Conservation (phyloP, 306 rosid species). For the Hylodesmum podocarpum region DNA sequence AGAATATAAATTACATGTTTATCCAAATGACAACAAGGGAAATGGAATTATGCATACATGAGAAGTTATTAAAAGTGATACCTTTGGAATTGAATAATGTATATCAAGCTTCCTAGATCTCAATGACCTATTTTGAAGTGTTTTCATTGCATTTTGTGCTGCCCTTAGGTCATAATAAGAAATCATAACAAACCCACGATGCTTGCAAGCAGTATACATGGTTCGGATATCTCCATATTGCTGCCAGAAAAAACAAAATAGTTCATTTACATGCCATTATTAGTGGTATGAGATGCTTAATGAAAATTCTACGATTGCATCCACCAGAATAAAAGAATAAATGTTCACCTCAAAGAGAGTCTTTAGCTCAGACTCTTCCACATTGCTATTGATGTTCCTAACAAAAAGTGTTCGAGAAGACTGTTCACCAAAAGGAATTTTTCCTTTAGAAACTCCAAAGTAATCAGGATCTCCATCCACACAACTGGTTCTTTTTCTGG, state of each 20-base stretch:
- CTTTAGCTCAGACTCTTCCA: constrained; percentile 70
- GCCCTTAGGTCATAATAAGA: constrained; percentile 77
- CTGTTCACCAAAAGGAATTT: constrained; percentile 57
- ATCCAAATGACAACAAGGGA: constrained; percentile 10
- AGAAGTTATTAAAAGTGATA: constrained; percentile 26
- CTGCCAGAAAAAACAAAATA: constrained; percentile 45
- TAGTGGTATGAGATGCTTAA: constrained; percentile 16
- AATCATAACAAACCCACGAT: constrained; percentile 81
- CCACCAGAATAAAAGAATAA: constrained; percentile 20
- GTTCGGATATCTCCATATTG: constrained; percentile 71
- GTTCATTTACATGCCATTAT: constrained; percentile 26
- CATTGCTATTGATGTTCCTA: constrained; percentile 70
- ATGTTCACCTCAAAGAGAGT: constrained; percentile 75
- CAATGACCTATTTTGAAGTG: constrained; percentile 66
- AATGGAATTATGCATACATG: constrained; percentile 20
- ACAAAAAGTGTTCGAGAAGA: constrained; percentile 87
- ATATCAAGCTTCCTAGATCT: constrained; percentile 70
- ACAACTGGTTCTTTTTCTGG: constrained; percentile 35
- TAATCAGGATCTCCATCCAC: constrained; percentile 47
- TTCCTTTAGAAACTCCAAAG: constrained; percentile 51
- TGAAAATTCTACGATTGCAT: constrained; percentile 27
- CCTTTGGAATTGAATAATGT: constrained; percentile 85
- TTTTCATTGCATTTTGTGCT: constrained; percentile 68
- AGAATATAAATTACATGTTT: neutral
- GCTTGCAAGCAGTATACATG: constrained; percentile 76